Percentiles rank a stretch among this genome's conserved stretches.
Conservation (phyloP, 176 grass and related monocot species). For the Musa itinerans region DNA sequence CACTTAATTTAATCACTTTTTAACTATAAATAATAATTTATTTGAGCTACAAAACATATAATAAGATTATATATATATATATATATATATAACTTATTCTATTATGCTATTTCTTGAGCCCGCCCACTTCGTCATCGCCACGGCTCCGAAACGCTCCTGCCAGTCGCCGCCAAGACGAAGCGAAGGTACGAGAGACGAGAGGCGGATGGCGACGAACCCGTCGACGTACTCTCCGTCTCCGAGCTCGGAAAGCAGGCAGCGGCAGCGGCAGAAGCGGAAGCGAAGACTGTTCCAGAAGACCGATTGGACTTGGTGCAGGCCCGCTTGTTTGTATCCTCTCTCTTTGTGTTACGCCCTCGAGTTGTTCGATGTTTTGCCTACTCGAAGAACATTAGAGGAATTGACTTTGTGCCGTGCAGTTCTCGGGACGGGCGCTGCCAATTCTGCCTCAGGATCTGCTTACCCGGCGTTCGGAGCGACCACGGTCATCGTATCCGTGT, state of each 20-base stretch:
- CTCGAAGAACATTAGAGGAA: no score
- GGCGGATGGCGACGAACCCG: constrained; percentile 8
- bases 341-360: background rate
- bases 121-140: no score
- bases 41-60: no score
- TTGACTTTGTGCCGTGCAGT: constrained; percentile 31
- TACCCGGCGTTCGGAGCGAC: constrained; percentile 87
- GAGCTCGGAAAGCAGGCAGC: constrained; percentile 29
- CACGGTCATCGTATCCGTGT: constrained; percentile 94
- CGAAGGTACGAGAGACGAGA: background rate
- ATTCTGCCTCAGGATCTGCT: constrained; percentile 76
- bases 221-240: constrained; percentile 52
- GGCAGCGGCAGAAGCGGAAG: background rate
- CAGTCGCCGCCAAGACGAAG: no score
- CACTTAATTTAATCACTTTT: no score
- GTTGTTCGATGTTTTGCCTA: constrained; percentile 43
- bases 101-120: no score
- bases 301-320: constrained; percentile 62
- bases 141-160: no score
- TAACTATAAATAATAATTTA: no score
- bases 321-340: constrained; percentile 37
- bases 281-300: constrained; percentile 44
- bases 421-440: constrained; percentile 61
- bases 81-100: no score
- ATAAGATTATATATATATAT: no score